phyloP scores from a whole-genome alignment of 805 yeast species.

The Candida patagonica region DNA sequence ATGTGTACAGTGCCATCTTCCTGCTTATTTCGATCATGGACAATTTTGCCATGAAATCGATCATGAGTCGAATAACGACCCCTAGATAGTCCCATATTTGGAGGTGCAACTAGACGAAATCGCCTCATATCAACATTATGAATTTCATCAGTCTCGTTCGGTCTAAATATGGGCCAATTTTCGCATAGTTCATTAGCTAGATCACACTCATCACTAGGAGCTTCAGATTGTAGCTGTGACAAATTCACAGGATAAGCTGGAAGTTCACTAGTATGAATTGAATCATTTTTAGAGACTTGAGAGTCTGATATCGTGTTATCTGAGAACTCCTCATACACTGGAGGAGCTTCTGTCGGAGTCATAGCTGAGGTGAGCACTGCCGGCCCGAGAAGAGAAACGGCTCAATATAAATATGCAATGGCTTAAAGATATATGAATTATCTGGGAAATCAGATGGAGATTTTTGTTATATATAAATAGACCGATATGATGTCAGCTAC shows the following conservation, averaged over 20 bases:
- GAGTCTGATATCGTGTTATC: not conserved
- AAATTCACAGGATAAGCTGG: no score
- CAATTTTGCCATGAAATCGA: constrained; percentile 15
- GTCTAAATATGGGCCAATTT: constrained; percentile 5
- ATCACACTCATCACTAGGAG: constrained; percentile 10
- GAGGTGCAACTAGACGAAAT: constrained; percentile 10
- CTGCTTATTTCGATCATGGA: constrained; percentile 3
- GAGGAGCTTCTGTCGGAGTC: no score
- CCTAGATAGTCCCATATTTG: constrained; percentile 7
- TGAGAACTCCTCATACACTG: constrained; percentile 1
- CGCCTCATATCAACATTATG: not conserved
- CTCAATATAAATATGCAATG: no score
- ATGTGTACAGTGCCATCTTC: constrained; percentile 13
- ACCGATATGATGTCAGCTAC: no score
- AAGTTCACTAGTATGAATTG: not conserved
- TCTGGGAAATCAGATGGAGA: no score
- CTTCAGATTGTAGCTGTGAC: constrained; percentile 8
- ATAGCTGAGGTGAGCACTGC: no score
- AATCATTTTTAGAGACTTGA: not conserved
- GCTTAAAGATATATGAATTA: no score
- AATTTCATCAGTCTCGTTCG: not conserved
- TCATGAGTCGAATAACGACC: constrained; percentile 6
- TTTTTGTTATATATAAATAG: no score
- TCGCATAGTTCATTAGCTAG: constrained; percentile 9
- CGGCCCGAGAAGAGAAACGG: no score